Evolutionary conservation across 352 stramenopile species (phyloP).

Genomic region (Globisporangium spiculum): DNA sequence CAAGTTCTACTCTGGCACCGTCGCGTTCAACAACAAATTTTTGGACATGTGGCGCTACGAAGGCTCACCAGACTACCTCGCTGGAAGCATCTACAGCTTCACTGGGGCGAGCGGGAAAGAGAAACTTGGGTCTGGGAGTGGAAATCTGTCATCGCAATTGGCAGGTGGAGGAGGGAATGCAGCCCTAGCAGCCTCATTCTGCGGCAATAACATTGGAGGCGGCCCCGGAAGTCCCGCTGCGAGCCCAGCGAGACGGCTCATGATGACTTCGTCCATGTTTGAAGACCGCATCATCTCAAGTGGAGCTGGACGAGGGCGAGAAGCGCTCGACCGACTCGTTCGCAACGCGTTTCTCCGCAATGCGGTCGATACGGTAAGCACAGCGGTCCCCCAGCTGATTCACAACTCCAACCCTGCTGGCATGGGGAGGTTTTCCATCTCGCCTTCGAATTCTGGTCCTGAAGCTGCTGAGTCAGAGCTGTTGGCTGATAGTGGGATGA

Average conservation of each 20-base stretch:
- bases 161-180: neutral
- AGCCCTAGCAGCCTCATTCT: neutral
- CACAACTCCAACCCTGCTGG: neutral
- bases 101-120: slow-evolving; percentile 18
- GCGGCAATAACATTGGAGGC: neutral
- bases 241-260: slow-evolving; percentile 15
- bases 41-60: slow-evolving; percentile 81
- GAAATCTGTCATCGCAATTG: neutral
- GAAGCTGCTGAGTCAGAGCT: neutral
- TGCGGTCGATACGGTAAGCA: slow-evolving; percentile 7
- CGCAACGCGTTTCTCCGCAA: slow-evolving; percentile 42
- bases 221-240: slow-evolving; percentile 2
- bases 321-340: slow-evolving; percentile 55
- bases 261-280: slow-evolving; percentile 35
- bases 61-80: slow-evolving; percentile 74
- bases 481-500: neutral
- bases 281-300: slow-evolving; percentile 41
- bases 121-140: slow-evolving; percentile 2
- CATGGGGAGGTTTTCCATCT: neutral
- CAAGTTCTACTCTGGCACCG: slow-evolving; percentile 70
- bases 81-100: slow-evolving; percentile 31
- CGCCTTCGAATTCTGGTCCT: neutral
- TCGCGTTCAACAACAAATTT: slow-evolving; percentile 79
- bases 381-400: neutral
- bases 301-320: slow-evolving; percentile 43